Evolutionary conservation across 2,329 filamentous ascomycete species (phyloP).

Genomic region (Diaporthe destruens): DNA sequence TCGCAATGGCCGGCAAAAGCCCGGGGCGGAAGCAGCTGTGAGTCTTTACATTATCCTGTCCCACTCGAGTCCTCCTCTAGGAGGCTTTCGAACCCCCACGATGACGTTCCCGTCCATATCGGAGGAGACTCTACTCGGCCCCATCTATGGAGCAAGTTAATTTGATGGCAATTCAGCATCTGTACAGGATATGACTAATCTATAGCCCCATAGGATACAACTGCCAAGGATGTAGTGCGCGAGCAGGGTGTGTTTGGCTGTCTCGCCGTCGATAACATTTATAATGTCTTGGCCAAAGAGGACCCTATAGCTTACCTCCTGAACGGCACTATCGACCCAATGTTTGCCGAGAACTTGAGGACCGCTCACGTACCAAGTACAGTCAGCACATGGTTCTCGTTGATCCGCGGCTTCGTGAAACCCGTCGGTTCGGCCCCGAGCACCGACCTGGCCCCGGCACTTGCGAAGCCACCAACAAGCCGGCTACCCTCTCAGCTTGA

Average conservation of each 20-base stretch:
- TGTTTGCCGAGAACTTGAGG: slow-evolving; percentile 82
- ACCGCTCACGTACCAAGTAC: slow-evolving; percentile 83
- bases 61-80: neutral
- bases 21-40: slow-evolving; percentile 73
- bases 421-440: slow-evolving; percentile 60
- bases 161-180: neutral
- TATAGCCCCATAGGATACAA: slow-evolving; percentile 57
- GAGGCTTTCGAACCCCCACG: neutral
- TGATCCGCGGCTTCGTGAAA: slow-evolving; percentile 70
- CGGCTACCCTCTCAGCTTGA: slow-evolving; percentile 79
- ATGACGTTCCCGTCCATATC: too few species aligned
- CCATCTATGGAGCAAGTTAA: neutral
- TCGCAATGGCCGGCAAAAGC: slow-evolving; percentile 80
- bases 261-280: slow-evolving; percentile 93
- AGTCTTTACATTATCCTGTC: slow-evolving; percentile 2
- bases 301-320: slow-evolving; percentile 90
- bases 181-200: neutral
- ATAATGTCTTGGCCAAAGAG: slow-evolving; percentile 84
- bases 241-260: slow-evolving; percentile 87
- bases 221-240: slow-evolving; percentile 75
- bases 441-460: slow-evolving; percentile 45
- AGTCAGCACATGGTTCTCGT: slow-evolving; percentile 73
- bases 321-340: slow-evolving; percentile 88
- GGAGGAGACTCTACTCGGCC: too few species aligned
- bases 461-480: slow-evolving; percentile 54